Conservation (phyloP, 2,329 filamentous ascomycete species). For the Graphilbum sp. region DNA sequence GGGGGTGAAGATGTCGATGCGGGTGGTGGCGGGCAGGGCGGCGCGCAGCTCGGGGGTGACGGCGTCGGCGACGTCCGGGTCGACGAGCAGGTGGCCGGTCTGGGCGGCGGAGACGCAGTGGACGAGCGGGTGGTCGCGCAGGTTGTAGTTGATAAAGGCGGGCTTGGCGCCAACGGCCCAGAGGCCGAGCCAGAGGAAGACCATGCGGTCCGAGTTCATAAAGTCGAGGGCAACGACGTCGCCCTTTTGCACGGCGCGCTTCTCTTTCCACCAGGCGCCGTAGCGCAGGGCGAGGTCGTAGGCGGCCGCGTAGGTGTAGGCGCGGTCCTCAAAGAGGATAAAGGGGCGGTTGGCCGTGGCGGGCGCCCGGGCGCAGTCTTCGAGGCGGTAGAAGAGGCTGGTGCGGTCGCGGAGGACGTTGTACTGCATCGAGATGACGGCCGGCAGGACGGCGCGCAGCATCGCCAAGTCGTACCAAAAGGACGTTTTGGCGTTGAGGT, state of each 20-base stretch:
- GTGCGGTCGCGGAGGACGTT: conserved; percentile 42
- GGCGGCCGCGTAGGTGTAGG: conserved; percentile 58
- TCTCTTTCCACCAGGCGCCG: conserved; percentile 56
- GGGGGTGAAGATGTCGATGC: conserved; percentile 44
- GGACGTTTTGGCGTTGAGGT: conserved; percentile 56
- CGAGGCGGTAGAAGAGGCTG: conserved; percentile 61
- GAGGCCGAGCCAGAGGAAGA: conserved; percentile 60
- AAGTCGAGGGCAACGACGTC: conserved; percentile 72
- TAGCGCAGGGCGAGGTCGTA: conserved; percentile 59
- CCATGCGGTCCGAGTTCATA: conserved; percentile 63
- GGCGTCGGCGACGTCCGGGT: conserved; percentile 38
- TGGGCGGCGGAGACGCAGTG: conserved; percentile 60
- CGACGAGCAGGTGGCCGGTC: conserved; percentile 52
- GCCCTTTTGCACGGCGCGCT: conserved; percentile 44
- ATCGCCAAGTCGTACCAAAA: conserved; percentile 50
- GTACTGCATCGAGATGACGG: conserved; percentile 23
- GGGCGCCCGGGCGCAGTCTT: conserved; percentile 40
- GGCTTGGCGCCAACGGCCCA: conserved; percentile 74
- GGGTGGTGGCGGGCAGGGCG: conserved; percentile 33
- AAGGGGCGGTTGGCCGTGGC: conserved; percentile 38
- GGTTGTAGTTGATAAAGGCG: conserved; percentile 79
- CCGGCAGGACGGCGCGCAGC: conserved; percentile 35
- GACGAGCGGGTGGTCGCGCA: conserved; percentile 50
- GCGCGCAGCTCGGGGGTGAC: conserved; percentile 40
- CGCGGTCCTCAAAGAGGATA: conserved; percentile 50